Evolutionary conservation across 257 asterid genomes (phyloP).

Genomic region (Henckelia pumila): DNA sequence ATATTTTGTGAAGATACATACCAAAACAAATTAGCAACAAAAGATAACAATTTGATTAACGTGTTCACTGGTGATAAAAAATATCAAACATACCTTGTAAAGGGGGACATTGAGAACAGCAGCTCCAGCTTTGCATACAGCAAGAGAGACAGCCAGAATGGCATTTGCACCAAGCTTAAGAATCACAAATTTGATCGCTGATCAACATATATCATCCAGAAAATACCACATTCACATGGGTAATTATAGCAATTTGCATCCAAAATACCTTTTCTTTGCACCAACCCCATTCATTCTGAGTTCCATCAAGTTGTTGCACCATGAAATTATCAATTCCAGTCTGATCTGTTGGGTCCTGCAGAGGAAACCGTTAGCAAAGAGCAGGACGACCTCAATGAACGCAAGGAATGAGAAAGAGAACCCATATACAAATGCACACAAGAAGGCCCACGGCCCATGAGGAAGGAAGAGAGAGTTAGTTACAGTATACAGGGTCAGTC

Average conservation of each 20-base stretch:
- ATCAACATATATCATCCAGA: neutral
- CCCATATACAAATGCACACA: too few relatives aligned
- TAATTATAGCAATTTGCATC: neutral
- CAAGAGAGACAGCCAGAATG: constrained; percentile 92
- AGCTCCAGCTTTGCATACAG: constrained; percentile 96
- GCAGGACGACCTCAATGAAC: too few relatives aligned
- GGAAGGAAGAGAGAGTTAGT: too few relatives aligned
- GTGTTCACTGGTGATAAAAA: neutral
- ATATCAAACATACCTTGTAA: constrained; percentile 59
- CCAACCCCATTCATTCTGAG: constrained; percentile 99
- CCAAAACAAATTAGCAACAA: neutral
- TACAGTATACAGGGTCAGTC: too few relatives aligned
- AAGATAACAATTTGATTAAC: neutral
- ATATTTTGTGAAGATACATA: neutral
- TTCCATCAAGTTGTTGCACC: constrained; percentile 96
- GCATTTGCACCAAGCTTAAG: constrained; percentile 96
- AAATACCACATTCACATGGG: neutral
- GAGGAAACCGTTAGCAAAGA: too few relatives aligned
- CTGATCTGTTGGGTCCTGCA: constrained; percentile 88
- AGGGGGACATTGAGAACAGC: constrained; percentile 63
- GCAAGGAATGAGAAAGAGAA: too few relatives aligned
- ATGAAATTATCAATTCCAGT: constrained; percentile 77
- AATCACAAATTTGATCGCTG: constrained; percentile 13
- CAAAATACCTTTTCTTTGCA: constrained; percentile 86
- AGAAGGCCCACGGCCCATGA: too few relatives aligned